Percentiles rank a stretch among this genome's conserved stretches.
These are phyloP conservation scores for Pulveroboletus ravenelii DNA, from an alignment of 768 basidiomycete genomes.

Conservation along the genomic window DNA sequence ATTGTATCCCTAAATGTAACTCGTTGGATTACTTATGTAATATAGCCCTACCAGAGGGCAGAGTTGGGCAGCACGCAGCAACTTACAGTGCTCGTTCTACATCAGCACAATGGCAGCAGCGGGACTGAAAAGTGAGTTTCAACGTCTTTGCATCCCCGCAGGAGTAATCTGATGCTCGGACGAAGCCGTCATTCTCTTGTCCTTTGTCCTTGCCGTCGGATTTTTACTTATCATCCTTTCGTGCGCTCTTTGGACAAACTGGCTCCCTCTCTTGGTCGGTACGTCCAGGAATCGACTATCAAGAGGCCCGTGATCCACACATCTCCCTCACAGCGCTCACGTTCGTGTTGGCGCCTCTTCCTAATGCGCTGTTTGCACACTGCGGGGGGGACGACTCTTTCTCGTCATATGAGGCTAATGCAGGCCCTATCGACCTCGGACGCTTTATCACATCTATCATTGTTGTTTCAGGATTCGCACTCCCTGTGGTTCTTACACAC, in stretches of 20 bases:
- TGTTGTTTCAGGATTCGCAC: conserved; percentile 89
- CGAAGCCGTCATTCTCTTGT: conserved; percentile 90
- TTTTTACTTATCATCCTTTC: conserved; percentile 97
- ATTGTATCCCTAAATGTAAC: neutral
- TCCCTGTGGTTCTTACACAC: conserved; percentile 90
- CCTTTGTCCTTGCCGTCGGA: conserved; percentile 96
- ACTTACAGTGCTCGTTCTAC: neutral
- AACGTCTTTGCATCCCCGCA: neutral
- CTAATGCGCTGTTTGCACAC: conserved; percentile 91
- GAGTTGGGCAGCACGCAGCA: conserved; percentile 4
- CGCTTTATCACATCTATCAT: conserved; percentile 89
- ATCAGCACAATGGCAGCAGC: conserved; percentile 50
- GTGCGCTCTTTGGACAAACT: conserved; percentile 93
- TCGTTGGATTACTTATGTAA: conserved; percentile 21
- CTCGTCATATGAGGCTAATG: conserved; percentile 64
- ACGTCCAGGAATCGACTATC: conserved; percentile 28
- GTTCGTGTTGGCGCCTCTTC: conserved; percentile 93
- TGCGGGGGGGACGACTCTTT: conserved; percentile 84
- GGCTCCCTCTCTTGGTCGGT: conserved; percentile 97
- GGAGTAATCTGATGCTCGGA: conserved; percentile 1
- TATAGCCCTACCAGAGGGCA: neutral
- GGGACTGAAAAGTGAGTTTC: conserved; percentile 60
- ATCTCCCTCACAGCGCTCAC: conserved; percentile 60
- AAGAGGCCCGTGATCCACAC: neutral
- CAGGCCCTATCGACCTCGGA: conserved; percentile 81